Percentiles rank a stretch among this genome's conserved stretches.
phyloP scores from a whole-genome alignment of 1,139 yeast species.

The Geotrichum citri-aurantii region DNA sequence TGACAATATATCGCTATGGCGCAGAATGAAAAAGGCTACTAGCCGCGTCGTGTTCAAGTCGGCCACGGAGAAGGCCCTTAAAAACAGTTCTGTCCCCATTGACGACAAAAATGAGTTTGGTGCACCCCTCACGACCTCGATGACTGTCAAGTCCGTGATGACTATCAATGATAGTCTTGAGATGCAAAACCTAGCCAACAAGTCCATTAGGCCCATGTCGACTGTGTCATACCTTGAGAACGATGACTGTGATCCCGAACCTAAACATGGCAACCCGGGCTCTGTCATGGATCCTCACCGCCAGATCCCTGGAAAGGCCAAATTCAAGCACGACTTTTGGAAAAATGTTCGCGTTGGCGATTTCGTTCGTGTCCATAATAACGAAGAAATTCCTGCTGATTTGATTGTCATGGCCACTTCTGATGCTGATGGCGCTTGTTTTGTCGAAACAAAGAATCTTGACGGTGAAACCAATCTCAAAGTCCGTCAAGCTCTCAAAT shows the following conservation, averaged over 20 bases:
- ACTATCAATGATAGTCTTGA: conserved; percentile 15
- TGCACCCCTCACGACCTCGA: conserved; percentile 6
- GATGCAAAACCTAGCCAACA: conserved; percentile 29
- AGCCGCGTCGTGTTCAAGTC: conserved; percentile 32
- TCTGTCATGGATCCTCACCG: conserved; percentile 79
- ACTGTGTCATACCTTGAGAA: conserved; percentile 83
- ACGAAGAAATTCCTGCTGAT: conserved; percentile 95
- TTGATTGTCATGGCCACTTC: conserved; percentile 72
- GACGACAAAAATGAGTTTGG: conserved; percentile 12
- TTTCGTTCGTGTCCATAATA: conserved; percentile 71
- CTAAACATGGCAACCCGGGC: conserved; percentile 54
- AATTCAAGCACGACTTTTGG: conserved; percentile 73
- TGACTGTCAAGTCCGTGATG: conserved; percentile 12
- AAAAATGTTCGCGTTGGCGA: conserved; percentile 88
- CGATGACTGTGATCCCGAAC: conserved; percentile 47
- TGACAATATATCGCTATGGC: conserved; percentile 59
- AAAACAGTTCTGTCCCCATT: conserved; percentile 1
- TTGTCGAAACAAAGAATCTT: conserved; percentile 86
- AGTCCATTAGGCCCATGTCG: conserved; percentile 66
- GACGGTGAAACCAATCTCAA: conserved; percentile 96
- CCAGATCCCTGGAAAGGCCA: conserved; percentile 35
- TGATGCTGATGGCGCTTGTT: conserved; percentile 86
- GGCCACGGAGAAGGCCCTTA: conserved; percentile 6
- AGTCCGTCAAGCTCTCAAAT: conserved; percentile 64
- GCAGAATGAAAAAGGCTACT: conserved; percentile 53